These are phyloP conservation scores for Ramularia collo-cygni DNA, from an alignment of 2,329 filamentous ascomycete species.

Conservation along the genomic window DNA sequence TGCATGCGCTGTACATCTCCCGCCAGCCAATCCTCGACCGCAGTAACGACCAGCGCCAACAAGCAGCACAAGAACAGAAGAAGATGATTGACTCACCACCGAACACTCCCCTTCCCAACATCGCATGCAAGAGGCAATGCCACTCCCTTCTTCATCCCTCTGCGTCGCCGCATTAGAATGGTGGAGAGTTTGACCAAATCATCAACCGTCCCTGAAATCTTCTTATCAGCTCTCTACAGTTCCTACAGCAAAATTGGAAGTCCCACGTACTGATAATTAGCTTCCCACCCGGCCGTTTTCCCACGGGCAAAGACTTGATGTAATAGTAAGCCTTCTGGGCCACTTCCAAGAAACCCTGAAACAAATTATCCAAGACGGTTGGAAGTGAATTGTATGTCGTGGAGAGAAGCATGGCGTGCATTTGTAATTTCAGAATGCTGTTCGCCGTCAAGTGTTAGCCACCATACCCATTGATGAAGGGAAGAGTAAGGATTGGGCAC, in stretches of 20 bases:
- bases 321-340: conserved; percentile 66
- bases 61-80: conserved; percentile 1
- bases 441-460: conserved; percentile 18
- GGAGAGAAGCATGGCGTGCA: conserved; percentile 78
- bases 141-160: conserved; percentile 28
- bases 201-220: conserved; percentile 51
- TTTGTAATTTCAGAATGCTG: conserved; percentile 71
- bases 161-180: conserved; percentile 54
- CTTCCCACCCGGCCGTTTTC: conserved; percentile 49
- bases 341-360: conserved; percentile 67
- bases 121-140: conserved; percentile 48
- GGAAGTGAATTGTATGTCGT: conserved; percentile 64
- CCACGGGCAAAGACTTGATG: conserved; percentile 50
- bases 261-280: conserved; percentile 56
- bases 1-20: conserved; percentile 3
- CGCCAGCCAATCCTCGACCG: conserved; percentile 1
- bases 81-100: conserved; percentile 47
- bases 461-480: conserved; percentile 38
- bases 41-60: no score
- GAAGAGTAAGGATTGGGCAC: not conserved
- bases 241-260: no score
- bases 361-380: conserved; percentile 68
- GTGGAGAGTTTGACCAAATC: conserved; percentile 60
- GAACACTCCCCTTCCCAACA: conserved; percentile 54
- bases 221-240: conserved; percentile 1